Conservation (phyloP, 805 yeast genomes). For the Clavispora santaluciae region DNA sequence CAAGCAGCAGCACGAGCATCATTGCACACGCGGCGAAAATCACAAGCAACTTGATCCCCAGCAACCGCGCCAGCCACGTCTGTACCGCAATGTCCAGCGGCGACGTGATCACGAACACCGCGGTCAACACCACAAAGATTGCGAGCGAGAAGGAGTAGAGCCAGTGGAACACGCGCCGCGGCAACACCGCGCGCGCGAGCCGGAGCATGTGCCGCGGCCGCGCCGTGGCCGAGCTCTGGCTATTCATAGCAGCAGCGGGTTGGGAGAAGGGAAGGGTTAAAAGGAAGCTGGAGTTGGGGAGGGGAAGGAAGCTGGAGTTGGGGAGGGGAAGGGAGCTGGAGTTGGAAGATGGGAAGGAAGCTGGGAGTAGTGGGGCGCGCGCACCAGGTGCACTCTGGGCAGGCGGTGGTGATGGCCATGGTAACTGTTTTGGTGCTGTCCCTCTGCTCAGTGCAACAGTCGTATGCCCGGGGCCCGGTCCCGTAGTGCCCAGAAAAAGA, state of each 20-base stretch:
- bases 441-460: no score
- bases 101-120: constrained; percentile 63
- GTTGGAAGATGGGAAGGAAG: not conserved
- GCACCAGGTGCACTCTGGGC: not conserved
- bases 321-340: not conserved
- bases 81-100: constrained; percentile 76
- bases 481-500: no score
- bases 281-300: no score
- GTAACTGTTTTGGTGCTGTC: no score
- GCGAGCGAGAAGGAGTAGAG: constrained; percentile 42
- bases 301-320: not conserved
- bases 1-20: constrained; percentile 46
- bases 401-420: no score
- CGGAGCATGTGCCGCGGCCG: not conserved
- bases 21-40: constrained; percentile 67
- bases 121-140: constrained; percentile 27
- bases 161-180: constrained; percentile 30
- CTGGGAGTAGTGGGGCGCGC: not conserved
- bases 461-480: no score
- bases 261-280: no score
- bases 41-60: constrained; percentile 77
- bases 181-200: not conserved
- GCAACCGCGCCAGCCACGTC: constrained; percentile 47
- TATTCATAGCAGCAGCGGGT: no score
- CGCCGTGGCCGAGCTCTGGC: no score